These are phyloP conservation scores for Fraxinus anomala DNA, from an alignment of 257 asterid genomes.

Conservation along the genomic window DNA sequence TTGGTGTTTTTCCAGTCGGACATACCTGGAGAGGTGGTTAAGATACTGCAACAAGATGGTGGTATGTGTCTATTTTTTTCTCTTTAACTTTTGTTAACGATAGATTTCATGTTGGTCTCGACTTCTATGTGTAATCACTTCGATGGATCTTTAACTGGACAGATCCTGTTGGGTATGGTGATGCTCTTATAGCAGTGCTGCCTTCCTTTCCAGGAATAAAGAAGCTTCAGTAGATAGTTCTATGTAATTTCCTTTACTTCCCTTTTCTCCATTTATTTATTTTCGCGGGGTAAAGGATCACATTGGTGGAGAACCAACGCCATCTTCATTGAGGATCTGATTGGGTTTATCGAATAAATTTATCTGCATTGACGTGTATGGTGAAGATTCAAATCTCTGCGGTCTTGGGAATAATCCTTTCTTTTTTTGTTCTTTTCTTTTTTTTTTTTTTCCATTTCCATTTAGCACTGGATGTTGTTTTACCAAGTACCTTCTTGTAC, in stretches of 20 bases:
- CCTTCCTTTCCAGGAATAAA: slow-evolving; percentile 94
- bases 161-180: slow-evolving; percentile 88
- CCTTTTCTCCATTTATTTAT: not conserved
- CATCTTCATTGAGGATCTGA: too few relatives aligned
- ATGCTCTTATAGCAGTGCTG: slow-evolving; percentile 72
- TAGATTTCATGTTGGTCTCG: not conserved
- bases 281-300: too few relatives aligned
- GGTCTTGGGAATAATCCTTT: too few relatives aligned
- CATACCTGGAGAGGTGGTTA: slow-evolving; percentile 77
- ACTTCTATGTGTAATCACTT: slow-evolving; percentile 1
- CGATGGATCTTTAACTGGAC: slow-evolving; percentile 21
- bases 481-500: too few relatives aligned
- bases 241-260: not conserved
- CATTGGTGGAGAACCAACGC: too few relatives aligned
- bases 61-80: slow-evolving; percentile 45
- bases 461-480: too few relatives aligned
- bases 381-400: too few relatives aligned
- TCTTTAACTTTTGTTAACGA: not conserved
- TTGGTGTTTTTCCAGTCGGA: slow-evolving; percentile 51
- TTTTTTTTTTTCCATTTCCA: too few relatives aligned
- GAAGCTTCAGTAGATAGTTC: slow-evolving; percentile 49
- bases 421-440: too few relatives aligned
- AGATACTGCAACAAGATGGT: slow-evolving; percentile 70
- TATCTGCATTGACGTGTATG: too few relatives aligned
- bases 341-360: too few relatives aligned